A percentile compares a stretch with the other conserved stretches of the same genome.
These are phyloP conservation scores for Heliamphora pulchella DNA, from an alignment of 179 eudicot species.

Conservation along the genomic window DNA sequence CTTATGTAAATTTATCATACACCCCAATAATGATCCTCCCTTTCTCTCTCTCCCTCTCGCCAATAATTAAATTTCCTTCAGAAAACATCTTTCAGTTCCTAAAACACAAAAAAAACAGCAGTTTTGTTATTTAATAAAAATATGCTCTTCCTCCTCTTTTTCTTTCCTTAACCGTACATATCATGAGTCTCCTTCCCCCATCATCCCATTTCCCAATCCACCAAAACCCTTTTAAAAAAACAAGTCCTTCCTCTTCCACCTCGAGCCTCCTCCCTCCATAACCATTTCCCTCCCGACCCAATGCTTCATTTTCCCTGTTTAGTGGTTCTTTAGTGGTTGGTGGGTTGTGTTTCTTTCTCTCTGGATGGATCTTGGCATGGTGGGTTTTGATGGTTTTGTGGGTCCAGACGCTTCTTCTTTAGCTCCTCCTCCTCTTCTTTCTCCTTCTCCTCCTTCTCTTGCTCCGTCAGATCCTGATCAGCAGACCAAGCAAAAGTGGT, in stretches of 20 bases:
- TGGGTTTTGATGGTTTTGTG: conserved; percentile 38
- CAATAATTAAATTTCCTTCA: no score
- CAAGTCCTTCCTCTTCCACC: conserved; percentile 6
- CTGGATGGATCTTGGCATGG: conserved; percentile 60
- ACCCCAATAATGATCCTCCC: no score
- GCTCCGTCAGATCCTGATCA: conserved; percentile 13
- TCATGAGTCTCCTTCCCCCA: no score
- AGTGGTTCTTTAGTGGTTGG: neutral
- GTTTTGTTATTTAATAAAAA: no score
- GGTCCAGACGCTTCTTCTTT: conserved; percentile 7
- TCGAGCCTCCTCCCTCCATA: conserved; percentile 1
- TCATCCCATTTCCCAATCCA: no score
- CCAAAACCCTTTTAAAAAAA: neutral
- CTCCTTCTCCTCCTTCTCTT: conserved; percentile 4
- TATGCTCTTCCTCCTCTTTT: conserved; percentile 5
- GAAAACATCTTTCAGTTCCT: no score
- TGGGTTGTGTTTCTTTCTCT: neutral
- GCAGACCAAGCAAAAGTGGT: conserved; percentile 20
- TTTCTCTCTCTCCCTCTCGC: no score
- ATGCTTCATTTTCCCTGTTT: conserved; percentile 15
- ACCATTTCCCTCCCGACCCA: neutral
- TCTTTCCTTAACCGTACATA: conserved; percentile 1
- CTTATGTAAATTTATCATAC: no score
- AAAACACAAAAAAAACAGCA: no score
- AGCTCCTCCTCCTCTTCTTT: neutral